A percentile compares a stretch with the other conserved stretches of the same genome.
These are phyloP conservation scores for Aureobasidium vineae DNA, from an alignment of 2,329 filamentous ascomycete species.

Conservation along the genomic window DNA sequence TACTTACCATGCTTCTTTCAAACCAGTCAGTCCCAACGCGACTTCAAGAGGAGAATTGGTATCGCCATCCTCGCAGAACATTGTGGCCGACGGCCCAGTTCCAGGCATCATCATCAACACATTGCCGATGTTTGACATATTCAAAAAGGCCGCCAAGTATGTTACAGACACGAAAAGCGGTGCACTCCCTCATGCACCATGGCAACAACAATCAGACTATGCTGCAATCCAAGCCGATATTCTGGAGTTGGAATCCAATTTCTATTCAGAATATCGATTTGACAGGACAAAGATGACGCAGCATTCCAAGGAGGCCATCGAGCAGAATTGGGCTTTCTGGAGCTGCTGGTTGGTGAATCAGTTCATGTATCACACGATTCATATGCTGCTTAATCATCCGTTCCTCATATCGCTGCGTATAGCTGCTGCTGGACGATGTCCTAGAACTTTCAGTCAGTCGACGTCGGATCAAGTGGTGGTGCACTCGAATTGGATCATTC, in stretches of 20 bases:
- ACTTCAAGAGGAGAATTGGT: constrained; percentile 10
- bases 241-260: constrained; percentile 17
- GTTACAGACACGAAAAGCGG: constrained; percentile 12
- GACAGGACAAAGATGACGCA: constrained; percentile 10
- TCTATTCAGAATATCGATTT: constrained; percentile 18
- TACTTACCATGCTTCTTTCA: constrained; percentile 12
- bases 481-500: constrained; percentile 24
- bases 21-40: constrained; percentile 16
- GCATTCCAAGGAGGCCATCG: constrained; percentile 20
- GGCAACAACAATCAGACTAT: constrained; percentile 25
- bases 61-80: background rate
- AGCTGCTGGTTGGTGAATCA: constrained; percentile 19
- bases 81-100: constrained; percentile 14
- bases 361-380: constrained; percentile 24
- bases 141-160: constrained; percentile 25
- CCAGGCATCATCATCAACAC: constrained; percentile 23
- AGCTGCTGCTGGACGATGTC: background rate
- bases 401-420: constrained; percentile 20
- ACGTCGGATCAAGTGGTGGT: constrained; percentile 18
- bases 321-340: constrained; percentile 22
- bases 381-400: constrained; percentile 22
- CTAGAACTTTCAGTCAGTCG: constrained; percentile 20
- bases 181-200: background rate
- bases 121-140: constrained; percentile 19
- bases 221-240: background rate